Conservation (phyloP, 495 filamentous ascomycete genomes). For the Clavariopsis aquatica region DNA sequence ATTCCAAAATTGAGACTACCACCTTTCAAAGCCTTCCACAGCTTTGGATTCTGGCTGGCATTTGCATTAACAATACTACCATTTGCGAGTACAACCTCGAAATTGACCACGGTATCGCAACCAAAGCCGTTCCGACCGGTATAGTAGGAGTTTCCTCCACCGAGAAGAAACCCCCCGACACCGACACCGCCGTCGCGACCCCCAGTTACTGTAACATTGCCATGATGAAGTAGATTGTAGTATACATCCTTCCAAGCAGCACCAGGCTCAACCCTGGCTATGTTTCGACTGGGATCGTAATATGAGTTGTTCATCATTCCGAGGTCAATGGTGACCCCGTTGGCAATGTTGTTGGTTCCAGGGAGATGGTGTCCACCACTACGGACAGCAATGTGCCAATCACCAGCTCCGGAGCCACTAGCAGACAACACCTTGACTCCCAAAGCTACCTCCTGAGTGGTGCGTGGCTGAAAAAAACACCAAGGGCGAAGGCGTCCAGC, state of each 20-base stretch:
- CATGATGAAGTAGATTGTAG: slow-evolving; percentile 8
- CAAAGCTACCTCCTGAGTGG: slow-evolving; percentile 45
- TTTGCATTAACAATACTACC: slow-evolving; percentile 57
- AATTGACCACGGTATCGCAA: slow-evolving; percentile 47
- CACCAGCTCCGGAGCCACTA: slow-evolving; percentile 16
- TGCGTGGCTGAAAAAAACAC: slow-evolving; percentile 45
- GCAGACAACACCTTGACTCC: slow-evolving; percentile 42
- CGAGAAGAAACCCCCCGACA: slow-evolving; percentile 47
- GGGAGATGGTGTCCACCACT: slow-evolving; percentile 52
- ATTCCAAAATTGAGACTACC: slow-evolving; percentile 23
- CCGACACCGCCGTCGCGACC: slow-evolving; percentile 46
- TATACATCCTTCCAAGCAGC: slow-evolving; percentile 34
- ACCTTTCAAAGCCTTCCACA: slow-evolving; percentile 21
- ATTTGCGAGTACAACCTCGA: slow-evolving; percentile 46
- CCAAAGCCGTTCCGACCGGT: slow-evolving; percentile 55
- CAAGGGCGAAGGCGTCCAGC: slow-evolving; percentile 45
- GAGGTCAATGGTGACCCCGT: slow-evolving; percentile 57
- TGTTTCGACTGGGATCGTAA: slow-evolving; percentile 46
- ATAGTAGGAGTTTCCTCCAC: slow-evolving; percentile 27
- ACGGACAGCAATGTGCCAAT: slow-evolving; percentile 52
- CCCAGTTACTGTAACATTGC: slow-evolving; percentile 38
- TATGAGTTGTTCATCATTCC: slow-evolving; percentile 47
- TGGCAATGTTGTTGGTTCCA: slow-evolving; percentile 46
- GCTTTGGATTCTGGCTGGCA: slow-evolving; percentile 14
- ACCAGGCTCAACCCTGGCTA: slow-evolving; percentile 50